These are phyloP conservation scores for Multifurca ochricompacta DNA, from an alignment of 768 basidiomycete species.

Conservation along the genomic window DNA sequence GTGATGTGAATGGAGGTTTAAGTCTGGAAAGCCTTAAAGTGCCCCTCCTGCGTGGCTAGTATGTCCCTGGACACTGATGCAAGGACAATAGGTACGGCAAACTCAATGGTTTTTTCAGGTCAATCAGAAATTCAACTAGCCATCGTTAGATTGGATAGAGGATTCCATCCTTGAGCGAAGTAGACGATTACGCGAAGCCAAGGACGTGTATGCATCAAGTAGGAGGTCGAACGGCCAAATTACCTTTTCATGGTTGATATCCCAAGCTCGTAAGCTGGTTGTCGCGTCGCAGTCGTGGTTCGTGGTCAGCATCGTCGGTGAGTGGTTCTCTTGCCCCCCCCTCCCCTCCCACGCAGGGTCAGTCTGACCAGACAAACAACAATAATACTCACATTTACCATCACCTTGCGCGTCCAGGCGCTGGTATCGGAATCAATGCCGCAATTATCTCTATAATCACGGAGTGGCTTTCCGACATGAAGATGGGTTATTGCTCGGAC, in stretches of 20 bases:
- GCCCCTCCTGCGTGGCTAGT: neutral
- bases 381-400: too few species aligned
- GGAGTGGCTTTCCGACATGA: conserved; percentile 96
- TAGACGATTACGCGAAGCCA: conserved; percentile 59
- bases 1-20: neutral
- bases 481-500: conserved; percentile 93
- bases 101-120: neutral
- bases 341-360: too few species aligned
- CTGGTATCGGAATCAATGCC: conserved; percentile 89
- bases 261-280: conserved; percentile 48
- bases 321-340: conserved; percentile 31
- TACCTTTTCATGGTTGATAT: conserved; percentile 53
- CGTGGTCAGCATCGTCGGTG: conserved; percentile 83
- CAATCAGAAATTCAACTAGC: neutral
- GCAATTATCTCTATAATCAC: conserved; percentile 92
- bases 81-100: conserved; percentile 3
- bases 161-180: conserved; percentile 88
- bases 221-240: conserved; percentile 44
- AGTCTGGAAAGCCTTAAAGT: neutral
- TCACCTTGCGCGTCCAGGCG: conserved; percentile 42
- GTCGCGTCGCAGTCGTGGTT: conserved; percentile 87
- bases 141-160: conserved; percentile 82
- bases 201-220: conserved; percentile 34
- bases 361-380: too few species aligned
- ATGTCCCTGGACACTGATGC: conserved; percentile 9